phyloP scores from a whole-genome alignment of 495 filamentous ascomycete genomes.

The Hyaloscypha finlandica region DNA sequence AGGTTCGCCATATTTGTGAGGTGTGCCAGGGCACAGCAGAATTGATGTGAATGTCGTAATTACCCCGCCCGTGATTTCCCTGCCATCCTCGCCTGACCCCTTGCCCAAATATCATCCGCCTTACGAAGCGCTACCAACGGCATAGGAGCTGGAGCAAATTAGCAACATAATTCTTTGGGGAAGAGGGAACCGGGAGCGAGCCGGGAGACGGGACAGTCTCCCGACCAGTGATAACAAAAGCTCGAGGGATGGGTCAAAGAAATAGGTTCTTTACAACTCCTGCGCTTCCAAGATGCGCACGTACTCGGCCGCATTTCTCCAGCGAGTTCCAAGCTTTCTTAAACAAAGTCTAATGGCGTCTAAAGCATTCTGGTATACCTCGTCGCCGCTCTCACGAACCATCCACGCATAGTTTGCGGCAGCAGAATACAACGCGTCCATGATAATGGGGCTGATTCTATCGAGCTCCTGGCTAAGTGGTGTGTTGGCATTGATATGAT shows the following conservation, averaged over 20 bases:
- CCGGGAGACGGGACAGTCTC: too few species aligned
- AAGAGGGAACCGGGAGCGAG: too few species aligned
- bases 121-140: conserved; percentile 22
- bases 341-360: conserved; percentile 35
- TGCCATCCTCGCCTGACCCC: neutral
- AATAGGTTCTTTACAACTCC: conserved; percentile 21
- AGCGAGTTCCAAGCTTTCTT: conserved; percentile 32
- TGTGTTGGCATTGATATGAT: conserved; percentile 22
- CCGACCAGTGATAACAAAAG: too few species aligned
- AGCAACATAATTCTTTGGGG: too few species aligned
- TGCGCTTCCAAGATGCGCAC: conserved; percentile 34
- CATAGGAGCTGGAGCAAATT: conserved; percentile 15
- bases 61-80: neutral
- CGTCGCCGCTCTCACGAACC: conserved; percentile 33
- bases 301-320: conserved; percentile 41
- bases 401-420: conserved; percentile 41
- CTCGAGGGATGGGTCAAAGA: too few species aligned
- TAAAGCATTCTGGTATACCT: conserved; percentile 30
- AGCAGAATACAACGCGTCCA: conserved; percentile 40
- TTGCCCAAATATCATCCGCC: neutral
- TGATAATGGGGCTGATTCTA: conserved; percentile 36
- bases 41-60: neutral
- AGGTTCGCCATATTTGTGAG: too few species aligned
- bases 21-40: neutral
- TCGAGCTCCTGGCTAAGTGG: conserved; percentile 21